phyloP scores from a whole-genome alignment of 495 filamentous ascomycete species.

The Penicillium soppii region DNA sequence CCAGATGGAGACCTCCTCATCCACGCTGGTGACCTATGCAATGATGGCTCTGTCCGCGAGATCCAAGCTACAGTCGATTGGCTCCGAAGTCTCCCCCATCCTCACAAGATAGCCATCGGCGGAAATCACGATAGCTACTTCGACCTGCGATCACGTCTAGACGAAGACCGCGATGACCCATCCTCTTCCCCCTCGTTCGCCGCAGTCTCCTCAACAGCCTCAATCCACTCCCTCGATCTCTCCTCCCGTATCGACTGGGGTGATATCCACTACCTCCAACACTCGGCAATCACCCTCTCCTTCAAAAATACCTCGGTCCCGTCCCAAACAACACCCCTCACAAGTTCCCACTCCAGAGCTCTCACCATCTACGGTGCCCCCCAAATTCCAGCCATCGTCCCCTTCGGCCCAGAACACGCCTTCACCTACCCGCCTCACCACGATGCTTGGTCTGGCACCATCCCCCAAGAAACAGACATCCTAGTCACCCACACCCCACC shows the following conservation, averaged over 20 bases:
- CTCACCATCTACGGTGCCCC: conserved; percentile 63
- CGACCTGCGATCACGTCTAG: conserved; percentile 53
- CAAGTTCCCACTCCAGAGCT: conserved; percentile 27
- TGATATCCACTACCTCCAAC: conserved; percentile 64
- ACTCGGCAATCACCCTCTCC: conserved; percentile 51
- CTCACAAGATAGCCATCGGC: conserved; percentile 76
- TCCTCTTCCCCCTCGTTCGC: conserved; percentile 20
- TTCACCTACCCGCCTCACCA: conserved; percentile 61
- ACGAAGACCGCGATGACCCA: conserved; percentile 39
- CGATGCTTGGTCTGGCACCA: conserved; percentile 62
- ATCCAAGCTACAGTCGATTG: conserved; percentile 80
- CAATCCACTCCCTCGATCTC: conserved; percentile 40
- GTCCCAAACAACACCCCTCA: conserved; percentile 13
- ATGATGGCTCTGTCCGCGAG: conserved; percentile 65
- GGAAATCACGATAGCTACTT: conserved; percentile 92
- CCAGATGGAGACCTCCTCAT: conserved; percentile 84
- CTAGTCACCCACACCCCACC: conserved; percentile 78
- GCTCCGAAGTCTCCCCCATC: conserved; percentile 69
- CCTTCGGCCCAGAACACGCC: conserved; percentile 61
- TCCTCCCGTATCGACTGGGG: conserved; percentile 53
- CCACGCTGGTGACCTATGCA: conserved; percentile 83
- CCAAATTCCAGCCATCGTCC: conserved; percentile 57
- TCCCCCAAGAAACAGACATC: conserved; percentile 77
- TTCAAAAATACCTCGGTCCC: conserved; percentile 30
- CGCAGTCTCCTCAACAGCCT: conserved; percentile 40